Evolutionary conservation across 345 rosid species (phyloP), one percentile per base, ranked within the genome.

Genomic region (Cardamine occulta): DNA sequence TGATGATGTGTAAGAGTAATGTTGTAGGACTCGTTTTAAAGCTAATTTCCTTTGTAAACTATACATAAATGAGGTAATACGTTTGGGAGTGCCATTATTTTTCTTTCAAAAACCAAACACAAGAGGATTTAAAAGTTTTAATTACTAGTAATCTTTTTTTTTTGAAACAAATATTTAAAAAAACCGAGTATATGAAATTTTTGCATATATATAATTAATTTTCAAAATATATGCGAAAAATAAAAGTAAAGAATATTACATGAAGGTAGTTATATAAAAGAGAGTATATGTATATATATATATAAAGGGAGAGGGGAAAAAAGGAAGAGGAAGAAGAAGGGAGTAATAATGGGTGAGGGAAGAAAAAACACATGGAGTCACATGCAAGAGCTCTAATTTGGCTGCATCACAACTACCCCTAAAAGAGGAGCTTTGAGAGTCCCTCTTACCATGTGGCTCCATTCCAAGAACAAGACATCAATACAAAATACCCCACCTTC

Each of bases 311-410:
- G 65, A 45, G 51, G 51, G 51, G 4, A 2, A 2, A 6, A 47
- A 58, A 57, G 28, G 42, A 51, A 57, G 42, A 15, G 7, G 51
- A 66, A 34, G 44, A 24, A 45, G 73, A 29, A 75, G 48, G 45
- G 53, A 37, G 64, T 71, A 71, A 77, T 57, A 66, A 72, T 47
- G 63, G 66, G 63, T 17, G 80, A 70, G 75, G 54, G 63, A 58
- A 66, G 61, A 77, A 77, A 64, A 71, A 77, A 77, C 81, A 77
- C 81, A 77, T 77, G 81, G 81, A 77, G 77, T 77, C 77, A 77
- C 81, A 77, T 77, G 81, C 77, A 72, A 72, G 67, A 44, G 77
- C 63, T 77, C 81, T 77, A 48, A 71, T 71, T 77, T 77, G 77
- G 75, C 81, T 77, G 72, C 81, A 58, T 78, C 77, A 78, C 81